phyloP scores from a whole-genome alignment of 257 asterid genomes.

The Plantago major region DNA sequence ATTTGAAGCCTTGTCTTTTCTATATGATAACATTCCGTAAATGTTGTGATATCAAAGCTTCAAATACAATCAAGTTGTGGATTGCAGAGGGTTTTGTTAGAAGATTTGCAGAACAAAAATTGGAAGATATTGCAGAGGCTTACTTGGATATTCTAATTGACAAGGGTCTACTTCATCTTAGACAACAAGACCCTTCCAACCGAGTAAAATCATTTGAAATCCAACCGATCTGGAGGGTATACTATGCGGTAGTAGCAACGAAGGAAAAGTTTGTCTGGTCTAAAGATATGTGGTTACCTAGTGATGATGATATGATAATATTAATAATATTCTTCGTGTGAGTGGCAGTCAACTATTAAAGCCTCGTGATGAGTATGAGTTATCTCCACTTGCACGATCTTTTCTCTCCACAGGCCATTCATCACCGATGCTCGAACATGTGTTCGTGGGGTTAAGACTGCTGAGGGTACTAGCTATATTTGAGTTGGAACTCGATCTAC shows the following conservation, averaged over 20 bases:
- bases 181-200: neutral
- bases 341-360: too few relatives aligned
- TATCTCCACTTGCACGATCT: too few relatives aligned
- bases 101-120: neutral
- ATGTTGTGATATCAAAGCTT: too few relatives aligned
- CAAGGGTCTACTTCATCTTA: neutral
- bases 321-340: too few relatives aligned
- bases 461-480: neutral
- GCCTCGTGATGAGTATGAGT: too few relatives aligned
- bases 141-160: neutral
- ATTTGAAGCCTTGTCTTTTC: too few relatives aligned
- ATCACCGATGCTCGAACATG: neutral
- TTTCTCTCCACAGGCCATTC: neutral
- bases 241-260: neutral
- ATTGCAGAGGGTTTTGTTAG: too few relatives aligned
- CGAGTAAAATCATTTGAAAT: neutral
- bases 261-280: neutral
- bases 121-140: neutral
- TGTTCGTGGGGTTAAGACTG: neutral
- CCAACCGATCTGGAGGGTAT: neutral
- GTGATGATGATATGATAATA: too few relatives aligned
- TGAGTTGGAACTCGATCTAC: slow-evolving; percentile 1
- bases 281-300: too few relatives aligned
- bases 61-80: too few relatives aligned
- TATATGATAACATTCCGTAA: too few relatives aligned